Percentiles rank a stretch among this genome's conserved stretches.
Evolutionary conservation across 768 basidiomycete species (phyloP).

Genomic region (Mycena maculata): DNA sequence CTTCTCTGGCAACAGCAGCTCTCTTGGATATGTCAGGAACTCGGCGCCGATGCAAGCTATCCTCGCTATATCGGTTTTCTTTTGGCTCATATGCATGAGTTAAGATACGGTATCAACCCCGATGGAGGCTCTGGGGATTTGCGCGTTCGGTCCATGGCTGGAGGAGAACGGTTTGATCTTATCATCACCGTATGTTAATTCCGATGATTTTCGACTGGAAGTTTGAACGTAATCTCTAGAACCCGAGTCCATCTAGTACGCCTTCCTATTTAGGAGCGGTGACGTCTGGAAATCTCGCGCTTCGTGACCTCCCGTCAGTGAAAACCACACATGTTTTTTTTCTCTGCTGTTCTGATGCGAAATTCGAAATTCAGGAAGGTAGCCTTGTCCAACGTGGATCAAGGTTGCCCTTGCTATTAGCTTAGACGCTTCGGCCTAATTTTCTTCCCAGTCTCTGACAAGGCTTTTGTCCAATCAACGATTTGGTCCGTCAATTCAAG

Average conservation of each 20-base stretch:
- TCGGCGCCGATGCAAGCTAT: conserved; percentile 6
- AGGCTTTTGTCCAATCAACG: conserved; percentile 1
- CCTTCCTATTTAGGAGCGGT: conserved; percentile 7
- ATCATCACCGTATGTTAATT: not conserved
- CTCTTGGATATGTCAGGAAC: conserved; percentile 23
- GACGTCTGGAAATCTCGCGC: not conserved
- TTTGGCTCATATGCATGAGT: not conserved
- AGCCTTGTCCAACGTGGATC: conserved; percentile 3
- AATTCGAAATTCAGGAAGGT: not conserved
- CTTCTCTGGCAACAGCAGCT: conserved; percentile 22
- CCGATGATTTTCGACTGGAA: not conserved
- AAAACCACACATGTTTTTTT: not conserved
- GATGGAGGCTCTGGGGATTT: conserved; percentile 3
- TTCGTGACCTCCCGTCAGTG: conserved; percentile 14
- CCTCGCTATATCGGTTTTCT: not conserved
- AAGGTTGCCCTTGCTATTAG: not conserved
- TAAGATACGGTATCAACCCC: conserved; percentile 15
- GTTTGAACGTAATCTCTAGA: not conserved
- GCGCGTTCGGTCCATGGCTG: not conserved
- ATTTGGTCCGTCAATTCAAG: conserved; percentile 20
- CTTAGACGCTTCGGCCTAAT: not conserved
- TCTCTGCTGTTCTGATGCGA: not conserved
- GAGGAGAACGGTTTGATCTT: conserved; percentile 7
- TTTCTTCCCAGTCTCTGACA: not conserved
- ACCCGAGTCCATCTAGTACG: not conserved